phyloP scores from a whole-genome alignment of 2,329 filamentous ascomycete species.

The Cordyceps farinosa region DNA sequence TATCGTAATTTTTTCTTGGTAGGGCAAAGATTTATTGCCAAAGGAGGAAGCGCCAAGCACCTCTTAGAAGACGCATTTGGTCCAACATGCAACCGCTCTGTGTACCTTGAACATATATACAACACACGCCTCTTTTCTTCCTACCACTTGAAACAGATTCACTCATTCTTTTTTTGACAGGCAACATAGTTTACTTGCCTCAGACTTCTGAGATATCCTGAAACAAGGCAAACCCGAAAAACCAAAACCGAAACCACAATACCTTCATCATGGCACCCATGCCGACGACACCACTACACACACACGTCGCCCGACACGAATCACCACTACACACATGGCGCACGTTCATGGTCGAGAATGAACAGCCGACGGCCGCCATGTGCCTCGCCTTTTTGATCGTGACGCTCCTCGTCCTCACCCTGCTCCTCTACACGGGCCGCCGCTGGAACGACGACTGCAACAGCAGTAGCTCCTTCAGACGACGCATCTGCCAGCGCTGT shows the following conservation, averaged over 20 bases:
- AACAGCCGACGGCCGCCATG: neutral
- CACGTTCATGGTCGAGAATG: neutral
- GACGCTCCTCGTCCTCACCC: neutral
- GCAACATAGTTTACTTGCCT: no score
- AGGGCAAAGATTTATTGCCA: neutral
- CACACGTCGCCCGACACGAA: neutral
- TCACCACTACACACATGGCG: neutral
- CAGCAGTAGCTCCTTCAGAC: neutral
- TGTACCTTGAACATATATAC: no score
- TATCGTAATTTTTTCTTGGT: no score
- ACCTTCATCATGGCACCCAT: constrained; percentile 1
- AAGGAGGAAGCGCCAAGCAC: no score
- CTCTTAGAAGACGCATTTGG: no score
- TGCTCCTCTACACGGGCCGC: constrained; percentile 8
- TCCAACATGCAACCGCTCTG: no score
- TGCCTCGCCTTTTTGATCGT: neutral
- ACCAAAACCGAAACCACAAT: neutral
- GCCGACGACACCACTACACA: neutral
- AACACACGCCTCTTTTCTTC: no score
- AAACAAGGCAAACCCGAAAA: neutral
- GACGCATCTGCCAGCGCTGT: constrained; percentile 4
- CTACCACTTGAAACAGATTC: no score
- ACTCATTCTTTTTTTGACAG: no score
- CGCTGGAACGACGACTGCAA: neutral
- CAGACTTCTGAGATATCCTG: neutral